Evolutionary conservation across 2,329 filamentous ascomycete species (phyloP).

Genomic region (Monilinia fructicola): DNA sequence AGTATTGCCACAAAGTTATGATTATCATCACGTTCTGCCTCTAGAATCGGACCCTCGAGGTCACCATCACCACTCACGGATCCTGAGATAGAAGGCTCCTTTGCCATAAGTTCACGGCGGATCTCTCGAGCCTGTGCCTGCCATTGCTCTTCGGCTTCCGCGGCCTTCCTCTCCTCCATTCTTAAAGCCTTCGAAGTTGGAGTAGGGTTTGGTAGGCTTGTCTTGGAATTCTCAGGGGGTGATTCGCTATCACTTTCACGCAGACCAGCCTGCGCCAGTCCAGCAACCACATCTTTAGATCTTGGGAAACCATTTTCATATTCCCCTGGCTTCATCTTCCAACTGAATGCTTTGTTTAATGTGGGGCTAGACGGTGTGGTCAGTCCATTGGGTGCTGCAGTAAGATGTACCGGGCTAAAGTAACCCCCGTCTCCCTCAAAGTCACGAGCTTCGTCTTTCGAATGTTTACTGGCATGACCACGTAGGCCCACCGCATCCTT

Average conservation of each 20-base stretch:
- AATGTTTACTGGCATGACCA: constrained; percentile 55
- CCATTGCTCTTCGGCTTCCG: constrained; percentile 37
- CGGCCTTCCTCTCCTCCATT: constrained; percentile 28
- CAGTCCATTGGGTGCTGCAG: constrained; percentile 25
- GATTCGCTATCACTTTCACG: constrained; percentile 26
- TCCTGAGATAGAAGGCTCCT: constrained; percentile 55
- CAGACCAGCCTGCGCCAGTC: constrained; percentile 19
- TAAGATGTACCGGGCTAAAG: constrained; percentile 32
- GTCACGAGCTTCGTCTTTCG: constrained; percentile 50
- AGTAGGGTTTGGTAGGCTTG: constrained; percentile 19
- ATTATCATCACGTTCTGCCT: constrained; percentile 47
- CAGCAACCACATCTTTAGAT: constrained; percentile 26
- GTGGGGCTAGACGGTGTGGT: constrained; percentile 32
- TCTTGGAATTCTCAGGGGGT: constrained; percentile 24
- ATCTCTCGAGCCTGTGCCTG: constrained; percentile 45
- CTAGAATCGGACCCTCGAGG: constrained; percentile 53
- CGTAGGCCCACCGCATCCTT: constrained; percentile 73
- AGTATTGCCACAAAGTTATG: constrained; percentile 51
- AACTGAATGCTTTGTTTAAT: constrained; percentile 56
- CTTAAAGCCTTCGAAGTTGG: constrained; percentile 22
- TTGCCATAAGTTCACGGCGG: constrained; percentile 45
- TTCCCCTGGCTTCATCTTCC: constrained; percentile 64
- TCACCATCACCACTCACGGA: constrained; percentile 61
- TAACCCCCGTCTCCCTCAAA: constrained; percentile 30
- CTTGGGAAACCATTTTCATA: constrained; percentile 45